A percentile compares a stretch with the other conserved stretches of the same genome.
Evolutionary conservation across 1,284 basidiomycete species (phyloP).

Genomic region (Trichosporon faecale): DNA sequence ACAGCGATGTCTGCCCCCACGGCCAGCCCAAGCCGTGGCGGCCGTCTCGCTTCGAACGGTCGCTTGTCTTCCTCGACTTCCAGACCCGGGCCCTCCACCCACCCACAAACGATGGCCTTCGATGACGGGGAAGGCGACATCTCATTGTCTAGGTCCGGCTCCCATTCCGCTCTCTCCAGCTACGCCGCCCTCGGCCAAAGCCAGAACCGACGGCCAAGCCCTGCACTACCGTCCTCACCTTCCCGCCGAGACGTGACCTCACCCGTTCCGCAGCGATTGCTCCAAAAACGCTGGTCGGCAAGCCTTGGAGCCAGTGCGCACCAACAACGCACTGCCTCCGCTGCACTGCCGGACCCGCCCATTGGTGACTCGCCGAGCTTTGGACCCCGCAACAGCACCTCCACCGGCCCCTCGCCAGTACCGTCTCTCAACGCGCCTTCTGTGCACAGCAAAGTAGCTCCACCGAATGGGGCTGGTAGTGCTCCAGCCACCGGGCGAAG

Average conservation of each 20-base stretch:
- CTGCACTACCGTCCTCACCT: neutral
- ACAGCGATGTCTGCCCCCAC: slow-evolving; percentile 7
- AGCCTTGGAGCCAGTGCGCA: slow-evolving; percentile 5
- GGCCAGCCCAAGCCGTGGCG: slow-evolving; percentile 7
- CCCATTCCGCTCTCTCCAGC: neutral
- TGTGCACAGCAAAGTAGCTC: neutral
- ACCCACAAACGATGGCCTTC: neutral
- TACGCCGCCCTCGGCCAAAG: neutral
- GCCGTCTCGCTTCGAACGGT: neutral
- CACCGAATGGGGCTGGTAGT: neutral
- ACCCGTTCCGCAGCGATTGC: neutral
- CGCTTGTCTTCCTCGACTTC: neutral
- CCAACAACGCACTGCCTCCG: slow-evolving; percentile 2
- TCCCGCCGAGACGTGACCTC: neutral
- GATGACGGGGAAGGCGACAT: slow-evolving; percentile 3
- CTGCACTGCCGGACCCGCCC: neutral
- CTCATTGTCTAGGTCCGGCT: slow-evolving; percentile 1
- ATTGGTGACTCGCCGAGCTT: neutral
- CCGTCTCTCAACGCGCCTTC: neutral
- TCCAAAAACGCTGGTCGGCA: neutral
- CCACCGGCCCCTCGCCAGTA: neutral
- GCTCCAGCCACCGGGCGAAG: neutral
- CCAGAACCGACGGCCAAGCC: neutral
- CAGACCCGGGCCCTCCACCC: neutral
- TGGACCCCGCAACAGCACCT: neutral